phyloP scores from a whole-genome alignment of 306 rosid species.

The Begonia fuchsioides region DNA sequence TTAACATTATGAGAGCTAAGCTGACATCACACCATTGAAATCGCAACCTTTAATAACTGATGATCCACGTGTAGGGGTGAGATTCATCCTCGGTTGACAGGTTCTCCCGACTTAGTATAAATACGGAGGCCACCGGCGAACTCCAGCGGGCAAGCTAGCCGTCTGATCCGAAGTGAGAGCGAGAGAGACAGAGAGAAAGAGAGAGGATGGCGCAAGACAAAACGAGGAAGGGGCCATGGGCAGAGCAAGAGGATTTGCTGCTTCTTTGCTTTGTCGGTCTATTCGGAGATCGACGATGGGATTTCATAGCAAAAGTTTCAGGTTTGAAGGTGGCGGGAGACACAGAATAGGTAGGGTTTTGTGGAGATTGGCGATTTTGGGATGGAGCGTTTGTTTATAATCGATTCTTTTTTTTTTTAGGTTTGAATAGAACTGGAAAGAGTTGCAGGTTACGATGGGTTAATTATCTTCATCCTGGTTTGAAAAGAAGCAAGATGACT shows the following conservation, averaged over 20 bases:
- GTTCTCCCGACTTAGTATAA: too few species aligned
- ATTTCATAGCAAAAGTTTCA: slow-evolving; percentile 66
- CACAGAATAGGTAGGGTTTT: too few species aligned
- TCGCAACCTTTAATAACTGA: too few species aligned
- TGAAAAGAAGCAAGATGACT: slow-evolving; percentile 72
- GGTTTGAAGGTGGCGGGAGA: slow-evolving; percentile 19
- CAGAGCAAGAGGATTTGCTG: slow-evolving; percentile 65
- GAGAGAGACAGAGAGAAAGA: background rate
- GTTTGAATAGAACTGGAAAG: slow-evolving; percentile 74
- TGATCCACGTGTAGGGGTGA: too few species aligned
- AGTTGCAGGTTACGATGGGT: slow-evolving; percentile 91
- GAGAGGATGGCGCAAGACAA: slow-evolving; percentile 31
- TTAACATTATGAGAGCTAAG: too few species aligned
- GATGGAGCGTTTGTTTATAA: background rate
- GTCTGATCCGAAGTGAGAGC: too few species aligned
- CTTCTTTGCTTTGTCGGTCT: slow-evolving; percentile 58
- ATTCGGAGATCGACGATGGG: slow-evolving; percentile 91
- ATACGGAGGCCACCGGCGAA: too few species aligned
- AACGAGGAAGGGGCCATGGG: slow-evolving; percentile 96
- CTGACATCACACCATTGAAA: too few species aligned
- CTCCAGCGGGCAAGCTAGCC: too few species aligned
- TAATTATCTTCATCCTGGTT: slow-evolving; percentile 68
- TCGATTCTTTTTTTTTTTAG: slow-evolving; percentile 16
- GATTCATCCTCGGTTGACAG: too few species aligned
- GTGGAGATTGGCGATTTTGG: too few species aligned